Conservation (phyloP, 2,329 filamentous ascomycete species). For the Arthrobotrys musiformis region DNA sequence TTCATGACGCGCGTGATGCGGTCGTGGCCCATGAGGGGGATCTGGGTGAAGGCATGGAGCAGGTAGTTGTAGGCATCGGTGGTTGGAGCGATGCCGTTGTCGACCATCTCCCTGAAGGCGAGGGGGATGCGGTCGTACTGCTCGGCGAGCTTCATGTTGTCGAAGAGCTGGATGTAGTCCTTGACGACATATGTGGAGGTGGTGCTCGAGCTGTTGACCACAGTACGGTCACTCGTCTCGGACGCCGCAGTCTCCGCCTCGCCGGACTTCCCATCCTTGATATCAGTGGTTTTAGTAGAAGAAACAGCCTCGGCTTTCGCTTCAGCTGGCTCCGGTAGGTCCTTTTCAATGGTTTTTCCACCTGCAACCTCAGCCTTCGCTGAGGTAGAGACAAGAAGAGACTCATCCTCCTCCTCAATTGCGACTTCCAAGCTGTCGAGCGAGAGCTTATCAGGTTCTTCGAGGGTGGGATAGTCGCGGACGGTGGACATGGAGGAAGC, state of each 20-base stretch:
- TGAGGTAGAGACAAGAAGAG: neutral
- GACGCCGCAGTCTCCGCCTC: conserved; percentile 59
- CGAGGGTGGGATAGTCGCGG: conserved; percentile 47
- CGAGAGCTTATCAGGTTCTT: conserved; percentile 40
- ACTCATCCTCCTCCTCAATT: conserved; percentile 50
- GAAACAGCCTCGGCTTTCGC: conserved; percentile 23
- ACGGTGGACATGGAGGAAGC: conserved; percentile 52
- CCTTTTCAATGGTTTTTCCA: conserved; percentile 10
- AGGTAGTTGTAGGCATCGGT: conserved; percentile 92
- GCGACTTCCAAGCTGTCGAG: conserved; percentile 27
- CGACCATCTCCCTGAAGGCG: conserved; percentile 89
- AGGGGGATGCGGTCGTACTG: conserved; percentile 88
- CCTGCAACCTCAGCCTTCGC: conserved; percentile 13
- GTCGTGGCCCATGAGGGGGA: conserved; percentile 81
- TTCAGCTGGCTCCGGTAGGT: neutral
- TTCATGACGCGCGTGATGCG: conserved; percentile 90
- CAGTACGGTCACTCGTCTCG: conserved; percentile 62
- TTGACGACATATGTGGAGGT: conserved; percentile 73
- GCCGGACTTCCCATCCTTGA: neutral
- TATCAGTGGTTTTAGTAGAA: neutral
- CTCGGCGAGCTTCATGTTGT: conserved; percentile 75
- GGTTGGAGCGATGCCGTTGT: conserved; percentile 81
- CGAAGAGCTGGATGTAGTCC: conserved; percentile 80
- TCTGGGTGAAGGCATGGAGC: conserved; percentile 82
- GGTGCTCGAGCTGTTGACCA: conserved; percentile 64